Evolutionary conservation across 116 monocot genomes (phyloP), one percentile per base, ranked within the genome.

Genomic region (Posidonia oceanica): DNA sequence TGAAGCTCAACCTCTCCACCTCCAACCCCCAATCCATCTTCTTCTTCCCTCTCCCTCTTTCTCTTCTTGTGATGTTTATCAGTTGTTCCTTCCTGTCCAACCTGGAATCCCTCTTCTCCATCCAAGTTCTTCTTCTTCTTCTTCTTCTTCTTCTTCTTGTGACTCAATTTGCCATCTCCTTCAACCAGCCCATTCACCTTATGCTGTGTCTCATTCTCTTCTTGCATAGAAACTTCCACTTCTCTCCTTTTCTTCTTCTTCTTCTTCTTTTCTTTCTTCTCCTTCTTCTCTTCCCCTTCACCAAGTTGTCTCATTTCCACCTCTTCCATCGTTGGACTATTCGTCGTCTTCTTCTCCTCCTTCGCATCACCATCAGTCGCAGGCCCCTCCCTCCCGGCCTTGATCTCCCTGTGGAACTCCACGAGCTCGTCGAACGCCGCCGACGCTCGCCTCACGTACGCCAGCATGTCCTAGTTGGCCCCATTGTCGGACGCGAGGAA

Each of bases 401-500:
- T 54, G 3, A 39, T 70, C 11, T 63, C 18, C 4, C 13, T 17
- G 44, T 71, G 64, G 59, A 77, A 66, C 22, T 39, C 40, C 5
- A 58, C 58, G 57, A 77, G 65, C 51, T 72, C 77, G 20, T 48
- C 56, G 66, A 71, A 63, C 36, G 77, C 65, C 52, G 52, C 66
- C 22, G 72, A 71, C 0, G 77, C 55, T 36, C 77, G 77, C 18
- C 66, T 40, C 44, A 77, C 54, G 71, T 71, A 77, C 0, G 56
- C 67, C 18, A 65, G 54, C 57, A 72, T 71, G 3, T 77, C 77
- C 14, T 60, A 29, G 23, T 59, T 22, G 18, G 72, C 64, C 10
- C 69, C 76, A 8, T 71, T 71, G 8, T 71, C 71, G n/a, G 71
- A 58, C n/a, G 65, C 36, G 29, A 71, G 57, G 66, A 77, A 77